Evolutionary conservation across 192 early-diverging fungal species (phyloP).

Genomic region (Rhizoclosmatium globosum): DNA sequence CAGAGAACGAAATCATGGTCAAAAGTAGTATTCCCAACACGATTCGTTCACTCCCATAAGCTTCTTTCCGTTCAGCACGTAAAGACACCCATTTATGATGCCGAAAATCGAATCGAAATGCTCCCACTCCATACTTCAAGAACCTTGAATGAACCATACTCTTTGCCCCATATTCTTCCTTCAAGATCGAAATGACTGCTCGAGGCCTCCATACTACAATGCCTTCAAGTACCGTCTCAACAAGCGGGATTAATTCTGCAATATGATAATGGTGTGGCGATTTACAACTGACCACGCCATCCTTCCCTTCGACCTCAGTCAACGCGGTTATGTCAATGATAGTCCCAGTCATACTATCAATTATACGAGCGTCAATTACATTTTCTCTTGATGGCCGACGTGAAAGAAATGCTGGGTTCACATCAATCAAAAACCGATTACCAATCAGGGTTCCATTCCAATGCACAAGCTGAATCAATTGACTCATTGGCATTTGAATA

Average conservation of each 20-base stretch:
- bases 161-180: slow-evolving; percentile 6
- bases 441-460: slow-evolving; percentile 35
- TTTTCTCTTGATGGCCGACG: slow-evolving; percentile 36
- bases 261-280: slow-evolving; percentile 36
- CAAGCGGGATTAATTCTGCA: slow-evolving; percentile 29
- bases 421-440: slow-evolving; percentile 45
- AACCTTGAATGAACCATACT: too few species aligned
- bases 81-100: too few species aligned
- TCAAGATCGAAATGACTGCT: slow-evolving; percentile 19
- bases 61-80: too few species aligned
- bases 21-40: too few species aligned
- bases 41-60: too few species aligned
- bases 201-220: slow-evolving; percentile 43
- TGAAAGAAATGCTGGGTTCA: slow-evolving; percentile 35
- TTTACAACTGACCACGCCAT: slow-evolving; percentile 37
- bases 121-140: too few species aligned
- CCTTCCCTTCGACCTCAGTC: slow-evolving; percentile 1
- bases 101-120: too few species aligned
- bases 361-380: slow-evolving; percentile 49
- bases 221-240: slow-evolving; percentile 36
- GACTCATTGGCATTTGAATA: slow-evolving; percentile 24
- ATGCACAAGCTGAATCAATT: slow-evolving; percentile 5
- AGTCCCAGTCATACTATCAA: slow-evolving; percentile 44
- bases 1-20: too few species aligned
- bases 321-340: slow-evolving; percentile 51